Evolutionary conservation across 2,329 filamentous ascomycete genomes (phyloP), one percentile per base, ranked within the genome.

Genomic region (Claviceps sp.): DNA sequence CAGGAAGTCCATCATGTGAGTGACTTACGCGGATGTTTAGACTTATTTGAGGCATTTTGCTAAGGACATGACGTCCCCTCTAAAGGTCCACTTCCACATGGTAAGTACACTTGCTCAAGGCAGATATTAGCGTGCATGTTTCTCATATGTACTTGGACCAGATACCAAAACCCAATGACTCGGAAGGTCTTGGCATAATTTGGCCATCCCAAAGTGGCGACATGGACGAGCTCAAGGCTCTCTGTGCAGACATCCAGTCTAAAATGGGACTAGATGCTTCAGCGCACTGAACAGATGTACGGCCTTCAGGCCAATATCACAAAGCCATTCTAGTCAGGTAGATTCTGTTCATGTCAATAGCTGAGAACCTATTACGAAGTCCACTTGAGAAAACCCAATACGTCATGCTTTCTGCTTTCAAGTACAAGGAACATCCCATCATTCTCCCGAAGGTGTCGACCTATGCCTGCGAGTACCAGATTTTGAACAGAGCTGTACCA

Each of bases 91-190:
- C 67, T 91, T 98, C 70, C 93, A 98, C 65, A 84, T 97, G 81
- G 85, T 89, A 77, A 58, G 75, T 45, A 36, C 40, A 43, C 9
- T 18, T 40, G 43, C 50, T 24, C 43, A 47, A 49, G 22, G n/a
- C 22, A 40, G 24, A 20, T n/a, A 24, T 6, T 40, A 30, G 38
- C 43, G 22, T 41, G 47, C 40, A 6, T 40, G 11, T 34, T 20
- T 24, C 43, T 34, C 47, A 57, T 22, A 22, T 22, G 20, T 8
- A 1, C 24, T 49, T n/a, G 18, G 30, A 18, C 2, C 58, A 89
- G 85, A 98, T 98, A 56, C 93, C 93, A 38, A 98, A 98, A 76
- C 91, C 93, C 49, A 94, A 88, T 62, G 73, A 83, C 61, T 63
- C 74, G 38, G 87, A 97, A 66, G 93, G 93, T 6, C 73, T 98